These are phyloP conservation scores for Neofusicoccum kwambonambiense DNA, from an alignment of 2,329 filamentous ascomycete species.

Conservation along the genomic window DNA sequence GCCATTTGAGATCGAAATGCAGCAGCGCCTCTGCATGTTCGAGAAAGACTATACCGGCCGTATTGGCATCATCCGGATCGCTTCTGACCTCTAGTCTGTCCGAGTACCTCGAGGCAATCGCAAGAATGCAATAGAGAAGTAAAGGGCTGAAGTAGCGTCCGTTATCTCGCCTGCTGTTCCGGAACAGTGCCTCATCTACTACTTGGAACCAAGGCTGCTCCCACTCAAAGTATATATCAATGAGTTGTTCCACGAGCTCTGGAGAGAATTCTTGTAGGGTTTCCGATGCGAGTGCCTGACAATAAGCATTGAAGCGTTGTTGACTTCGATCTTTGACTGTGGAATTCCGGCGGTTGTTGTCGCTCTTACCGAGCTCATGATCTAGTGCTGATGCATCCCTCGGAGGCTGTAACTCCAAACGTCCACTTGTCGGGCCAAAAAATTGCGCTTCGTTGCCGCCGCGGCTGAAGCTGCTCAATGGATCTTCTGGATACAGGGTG, in stretches of 20 bases:
- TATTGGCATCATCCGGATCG: conserved; percentile 32
- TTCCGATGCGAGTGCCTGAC: too few relatives aligned
- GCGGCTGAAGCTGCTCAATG: conserved; percentile 33
- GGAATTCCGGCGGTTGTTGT: too few relatives aligned
- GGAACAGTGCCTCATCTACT: conserved; percentile 37
- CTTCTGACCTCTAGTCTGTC: conserved; percentile 32
- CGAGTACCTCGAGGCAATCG: conserved; percentile 35
- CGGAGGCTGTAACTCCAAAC: conserved; percentile 30
- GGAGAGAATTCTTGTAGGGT: not conserved
- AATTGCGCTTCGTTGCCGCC: conserved; percentile 34
- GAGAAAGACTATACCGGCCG: conserved; percentile 34
- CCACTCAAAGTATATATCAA: conserved; percentile 39
- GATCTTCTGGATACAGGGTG: conserved; percentile 35
- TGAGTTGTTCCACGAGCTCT: conserved; percentile 30
- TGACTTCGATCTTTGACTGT: not conserved
- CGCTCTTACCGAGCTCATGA: too few relatives aligned
- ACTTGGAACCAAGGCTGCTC: conserved; percentile 40
- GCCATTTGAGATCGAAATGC: conserved; percentile 20
- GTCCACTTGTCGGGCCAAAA: conserved; percentile 39
- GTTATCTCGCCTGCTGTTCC: conserved; percentile 26
- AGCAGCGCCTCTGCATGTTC: conserved; percentile 25
- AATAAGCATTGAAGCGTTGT: not conserved
- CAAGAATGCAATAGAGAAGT: conserved; percentile 37
- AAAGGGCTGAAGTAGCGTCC: conserved; percentile 35
- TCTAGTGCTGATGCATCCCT: too few relatives aligned